Percentiles rank a stretch among this genome's conserved stretches.
Evolutionary conservation across 2,329 filamentous ascomycete species (phyloP).

Genomic region (Colletotrichum viniferum): DNA sequence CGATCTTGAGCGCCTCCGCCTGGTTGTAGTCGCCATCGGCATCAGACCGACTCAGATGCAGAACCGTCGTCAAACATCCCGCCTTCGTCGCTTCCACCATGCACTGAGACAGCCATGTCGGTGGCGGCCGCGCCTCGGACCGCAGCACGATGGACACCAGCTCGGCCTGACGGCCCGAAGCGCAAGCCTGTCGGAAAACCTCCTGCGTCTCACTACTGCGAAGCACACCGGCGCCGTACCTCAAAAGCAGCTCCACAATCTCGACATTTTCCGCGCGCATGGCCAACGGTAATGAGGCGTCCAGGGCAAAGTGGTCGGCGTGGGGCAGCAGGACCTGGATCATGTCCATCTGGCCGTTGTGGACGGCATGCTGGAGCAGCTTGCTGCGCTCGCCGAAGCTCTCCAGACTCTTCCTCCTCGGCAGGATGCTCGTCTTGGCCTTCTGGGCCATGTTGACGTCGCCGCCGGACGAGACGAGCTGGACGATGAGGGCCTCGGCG

Average conservation of each 20-base stretch:
- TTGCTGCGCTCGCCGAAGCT: constrained; percentile 52
- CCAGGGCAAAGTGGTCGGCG: constrained; percentile 54
- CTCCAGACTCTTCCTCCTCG: constrained; percentile 54
- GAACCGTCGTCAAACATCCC: constrained; percentile 55
- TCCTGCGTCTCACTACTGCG: constrained; percentile 51
- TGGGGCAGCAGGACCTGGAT: constrained; percentile 58
- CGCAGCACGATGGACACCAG: constrained; percentile 53
- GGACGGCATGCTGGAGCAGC: constrained; percentile 55
- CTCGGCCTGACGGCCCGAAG: constrained; percentile 46
- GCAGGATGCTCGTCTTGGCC: constrained; percentile 52
- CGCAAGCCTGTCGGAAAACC: constrained; percentile 57
- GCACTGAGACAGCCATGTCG: constrained; percentile 49
- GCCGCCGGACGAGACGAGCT: constrained; percentile 53
- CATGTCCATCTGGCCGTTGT: constrained; percentile 55
- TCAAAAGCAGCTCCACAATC: constrained; percentile 52
- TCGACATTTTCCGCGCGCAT: constrained; percentile 46
- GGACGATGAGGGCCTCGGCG: constrained; percentile 59
- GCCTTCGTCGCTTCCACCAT: constrained; percentile 56
- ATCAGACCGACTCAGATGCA: constrained; percentile 53
- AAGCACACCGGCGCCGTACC: constrained; percentile 48
- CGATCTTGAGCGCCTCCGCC: constrained; percentile 55
- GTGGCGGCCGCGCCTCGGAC: constrained; percentile 51
- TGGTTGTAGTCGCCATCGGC: constrained; percentile 58
- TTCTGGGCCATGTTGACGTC: constrained; percentile 53
- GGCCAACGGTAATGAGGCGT: constrained; percentile 53